Evolutionary conservation across 1,284 basidiomycete genomes (phyloP).

Genomic region (Xanthoconium separans): DNA sequence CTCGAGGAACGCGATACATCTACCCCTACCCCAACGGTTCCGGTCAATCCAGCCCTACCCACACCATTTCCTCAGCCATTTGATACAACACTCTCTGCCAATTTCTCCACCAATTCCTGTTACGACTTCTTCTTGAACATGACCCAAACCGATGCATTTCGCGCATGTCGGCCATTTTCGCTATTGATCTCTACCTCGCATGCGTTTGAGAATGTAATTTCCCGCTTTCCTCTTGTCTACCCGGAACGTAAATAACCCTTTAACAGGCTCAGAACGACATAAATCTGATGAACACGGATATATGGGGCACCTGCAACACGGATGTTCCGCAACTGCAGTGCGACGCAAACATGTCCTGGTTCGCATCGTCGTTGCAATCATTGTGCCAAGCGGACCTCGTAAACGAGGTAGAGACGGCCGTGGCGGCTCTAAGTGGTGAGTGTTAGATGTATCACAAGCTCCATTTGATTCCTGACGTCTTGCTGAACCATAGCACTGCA

Average conservation of each 20-base stretch:
- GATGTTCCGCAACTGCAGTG: slow-evolving; percentile 48
- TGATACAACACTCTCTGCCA: slow-evolving; percentile 58
- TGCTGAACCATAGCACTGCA: slow-evolving; percentile 45
- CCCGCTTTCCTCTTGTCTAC: slow-evolving; percentile 17
- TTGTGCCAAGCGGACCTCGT: slow-evolving; percentile 55
- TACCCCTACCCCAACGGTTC: slow-evolving; percentile 39
- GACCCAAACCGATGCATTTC: slow-evolving; percentile 59
- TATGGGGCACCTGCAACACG: slow-evolving; percentile 80
- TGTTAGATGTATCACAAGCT: not conserved
- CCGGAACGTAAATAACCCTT: slow-evolving; percentile 5
- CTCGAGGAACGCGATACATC: slow-evolving; percentile 12
- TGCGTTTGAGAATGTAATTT: slow-evolving; percentile 53
- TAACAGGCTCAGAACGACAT: slow-evolving; percentile 63
- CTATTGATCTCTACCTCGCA: slow-evolving; percentile 60
- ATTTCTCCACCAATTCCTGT: slow-evolving; percentile 65
- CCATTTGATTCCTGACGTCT: slow-evolving; percentile 1
- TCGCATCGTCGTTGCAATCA: slow-evolving; percentile 45
- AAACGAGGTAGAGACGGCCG: slow-evolving; percentile 48
- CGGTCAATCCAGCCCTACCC: slow-evolving; percentile 47
- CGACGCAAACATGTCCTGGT: slow-evolving; percentile 60
- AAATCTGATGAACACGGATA: slow-evolving; percentile 59
- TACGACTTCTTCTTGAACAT: slow-evolving; percentile 72
- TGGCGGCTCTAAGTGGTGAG: slow-evolving; percentile 52
- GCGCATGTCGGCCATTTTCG: slow-evolving; percentile 73
- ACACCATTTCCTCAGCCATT: slow-evolving; percentile 78